Percentiles rank a stretch among this genome's conserved stretches.
Evolutionary conservation across 148 eudicot genomes (phyloP).

Genomic region (Rhododendron kiyosumense): DNA sequence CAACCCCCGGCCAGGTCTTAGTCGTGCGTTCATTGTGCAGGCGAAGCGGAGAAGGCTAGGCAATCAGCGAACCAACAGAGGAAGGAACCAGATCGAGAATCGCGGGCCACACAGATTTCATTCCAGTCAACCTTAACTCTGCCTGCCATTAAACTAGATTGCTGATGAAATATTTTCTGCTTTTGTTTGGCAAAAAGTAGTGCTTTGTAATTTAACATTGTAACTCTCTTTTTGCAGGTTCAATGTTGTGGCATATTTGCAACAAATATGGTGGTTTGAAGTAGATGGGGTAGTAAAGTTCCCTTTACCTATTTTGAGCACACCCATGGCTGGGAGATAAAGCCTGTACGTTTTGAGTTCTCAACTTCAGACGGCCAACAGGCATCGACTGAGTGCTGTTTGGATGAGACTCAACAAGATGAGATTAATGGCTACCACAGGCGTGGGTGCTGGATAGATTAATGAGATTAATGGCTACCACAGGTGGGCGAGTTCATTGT

Average conservation of each 20-base stretch:
- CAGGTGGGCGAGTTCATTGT: conserved; percentile 78
- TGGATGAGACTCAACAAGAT: conserved; percentile 59
- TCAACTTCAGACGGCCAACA: conserved; percentile 84
- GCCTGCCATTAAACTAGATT: neutral
- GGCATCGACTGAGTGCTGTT: conserved; percentile 52
- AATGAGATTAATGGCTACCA: conserved; percentile 48
- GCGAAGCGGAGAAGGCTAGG: no score
- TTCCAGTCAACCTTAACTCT: neutral
- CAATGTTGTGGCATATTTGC: conserved; percentile 77
- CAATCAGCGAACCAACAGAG: no score
- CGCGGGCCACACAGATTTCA: no score
- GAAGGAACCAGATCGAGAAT: no score
- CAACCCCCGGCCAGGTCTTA: no score
- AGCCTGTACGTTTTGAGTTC: conserved; percentile 78
- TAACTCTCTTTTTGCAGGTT: conserved; percentile 45
- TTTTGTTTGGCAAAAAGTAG: neutral
- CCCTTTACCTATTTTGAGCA: conserved; percentile 55
- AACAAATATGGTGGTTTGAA: conserved; percentile 72
- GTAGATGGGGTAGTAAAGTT: no score
- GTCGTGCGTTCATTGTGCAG: no score
- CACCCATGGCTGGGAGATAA: conserved; percentile 95
- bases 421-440: conserved; percentile 52
- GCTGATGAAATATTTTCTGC: neutral
- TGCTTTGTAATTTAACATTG: neutral
- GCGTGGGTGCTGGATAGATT: conserved; percentile 92